A percentile compares a stretch with the other conserved stretches of the same genome.
These are phyloP conservation scores for Hemerocallis citrina DNA, from an alignment of 106 monocot genomes.

Conservation along the genomic window DNA sequence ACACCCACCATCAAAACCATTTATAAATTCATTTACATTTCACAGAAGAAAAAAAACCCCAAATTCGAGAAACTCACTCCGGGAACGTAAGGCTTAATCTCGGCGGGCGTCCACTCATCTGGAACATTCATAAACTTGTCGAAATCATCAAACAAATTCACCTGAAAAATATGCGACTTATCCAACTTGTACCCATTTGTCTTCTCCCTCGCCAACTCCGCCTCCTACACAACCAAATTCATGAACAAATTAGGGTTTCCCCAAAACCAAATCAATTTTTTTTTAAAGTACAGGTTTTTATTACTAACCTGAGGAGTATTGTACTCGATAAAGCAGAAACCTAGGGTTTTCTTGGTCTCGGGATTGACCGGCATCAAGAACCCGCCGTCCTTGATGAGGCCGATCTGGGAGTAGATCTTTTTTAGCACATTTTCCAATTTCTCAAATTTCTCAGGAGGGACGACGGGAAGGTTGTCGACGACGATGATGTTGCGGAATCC, in stretches of 20 bases:
- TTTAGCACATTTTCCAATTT: slow-evolving; percentile 73
- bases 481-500: slow-evolving; percentile 64
- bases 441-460: slow-evolving; percentile 79
- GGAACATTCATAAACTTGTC: slow-evolving; percentile 85
- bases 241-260: background rate
- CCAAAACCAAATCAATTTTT: too few species aligned
- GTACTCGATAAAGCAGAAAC: slow-evolving; percentile 84
- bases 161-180: slow-evolving; percentile 74
- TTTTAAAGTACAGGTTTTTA: too few species aligned
- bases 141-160: slow-evolving; percentile 79
- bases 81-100: slow-evolving; percentile 74
- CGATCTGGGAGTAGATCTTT: slow-evolving; percentile 75
- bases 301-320: slow-evolving; percentile 77
- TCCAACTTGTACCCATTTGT: slow-evolving; percentile 87
- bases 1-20: background rate
- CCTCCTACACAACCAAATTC: slow-evolving; percentile 48
- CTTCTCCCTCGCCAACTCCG: slow-evolving; percentile 83
- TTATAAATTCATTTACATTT: background rate
- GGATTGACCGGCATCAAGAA: slow-evolving; percentile 75
- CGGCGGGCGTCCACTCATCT: slow-evolving; percentile 85
- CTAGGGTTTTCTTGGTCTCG: slow-evolving; percentile 62
- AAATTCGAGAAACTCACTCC: slow-evolving; percentile 36
- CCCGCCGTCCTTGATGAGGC: slow-evolving; percentile 59
- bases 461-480: slow-evolving; percentile 77
- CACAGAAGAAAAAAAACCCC: background rate